Evolutionary conservation across 2,329 filamentous ascomycete genomes (phyloP), one percentile per base, ranked within the genome.

Genomic region (Pestalotiopsis sp.): DNA sequence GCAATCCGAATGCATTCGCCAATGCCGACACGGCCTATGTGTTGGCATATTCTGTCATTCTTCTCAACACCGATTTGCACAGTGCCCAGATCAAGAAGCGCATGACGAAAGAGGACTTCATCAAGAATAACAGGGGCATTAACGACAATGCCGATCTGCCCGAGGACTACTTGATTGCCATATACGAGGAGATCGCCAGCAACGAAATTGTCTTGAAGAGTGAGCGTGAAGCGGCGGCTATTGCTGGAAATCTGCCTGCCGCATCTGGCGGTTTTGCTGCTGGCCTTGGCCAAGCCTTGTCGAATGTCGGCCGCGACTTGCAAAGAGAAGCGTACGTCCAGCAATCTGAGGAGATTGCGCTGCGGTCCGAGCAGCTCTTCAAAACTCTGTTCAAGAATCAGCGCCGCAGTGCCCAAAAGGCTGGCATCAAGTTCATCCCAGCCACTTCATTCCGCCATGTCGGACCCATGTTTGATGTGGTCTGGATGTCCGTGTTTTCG

Each of bases 401-500:
- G 79, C 91, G 93, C 64, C 91, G 90, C 75, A 96, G 93, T 69
- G 90, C 93, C 1, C 83, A 92, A 57, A 92, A 92, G 73, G 78
- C 87, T 78, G 82, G 90, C 80, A 75, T 91, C 85, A 81, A 90
- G 84, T 99, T 96, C 80, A 97, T 99, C 67, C 93, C 94, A 1
- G 96, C 96, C 3, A 96, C 94, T 1, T 98, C 95, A 0, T 95
- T 94, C 78, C 95, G 94, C 74, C 96, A 99, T 79, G 93, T 98
- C 64, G 96, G 96, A 0, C 94, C 96, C 0, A 99, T 99, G 96
- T 98, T 99, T 77, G 95, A 97, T 75, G 94, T 97, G 27, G 97
- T 94, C 0, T 99, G 96, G 96, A 99, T 98, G 95, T 97, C 95
- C 11, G 97, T 98, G 80, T 92, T 99, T 76, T 98, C 95, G 4